Percentiles rank a stretch among this genome's conserved stretches.
phyloP scores from a whole-genome alignment of 2,329 filamentous ascomycete genomes.

The Cladophialophora chaetospira region DNA sequence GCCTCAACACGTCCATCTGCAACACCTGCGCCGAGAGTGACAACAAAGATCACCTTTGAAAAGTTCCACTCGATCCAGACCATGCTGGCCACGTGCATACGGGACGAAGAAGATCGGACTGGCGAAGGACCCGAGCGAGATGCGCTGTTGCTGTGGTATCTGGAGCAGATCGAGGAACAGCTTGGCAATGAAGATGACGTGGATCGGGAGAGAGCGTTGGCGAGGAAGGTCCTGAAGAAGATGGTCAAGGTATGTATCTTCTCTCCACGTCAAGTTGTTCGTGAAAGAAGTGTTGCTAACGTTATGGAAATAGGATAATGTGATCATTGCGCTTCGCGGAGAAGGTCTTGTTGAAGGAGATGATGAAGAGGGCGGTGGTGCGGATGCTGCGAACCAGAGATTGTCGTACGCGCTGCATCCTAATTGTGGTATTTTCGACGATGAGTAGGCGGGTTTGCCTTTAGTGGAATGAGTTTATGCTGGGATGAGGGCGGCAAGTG shows the following conservation, averaged over 20 bases:
- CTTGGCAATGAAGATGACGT: slow-evolving; percentile 80
- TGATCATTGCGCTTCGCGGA: slow-evolving; percentile 67
- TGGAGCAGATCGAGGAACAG: slow-evolving; percentile 86
- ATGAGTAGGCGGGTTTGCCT: too few relatives aligned
- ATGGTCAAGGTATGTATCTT: slow-evolving; percentile 82
- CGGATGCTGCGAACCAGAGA: slow-evolving; percentile 42
- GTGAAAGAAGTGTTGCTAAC: too few relatives aligned
- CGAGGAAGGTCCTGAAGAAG: slow-evolving; percentile 84
- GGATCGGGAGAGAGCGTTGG: slow-evolving; percentile 70
- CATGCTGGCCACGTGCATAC: slow-evolving; percentile 77
- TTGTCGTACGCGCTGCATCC: slow-evolving; percentile 89
- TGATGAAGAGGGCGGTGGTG: slow-evolving; percentile 46
- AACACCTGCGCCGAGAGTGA: slow-evolving; percentile 45
- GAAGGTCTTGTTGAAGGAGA: slow-evolving; percentile 83
- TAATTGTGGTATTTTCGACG: slow-evolving; percentile 73
- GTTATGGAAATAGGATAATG: slow-evolving; percentile 53
- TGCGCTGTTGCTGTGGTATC: slow-evolving; percentile 81
- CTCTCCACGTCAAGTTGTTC: slow-evolving; percentile 7
- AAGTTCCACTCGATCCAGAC: slow-evolving; percentile 93
- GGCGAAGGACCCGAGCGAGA: slow-evolving; percentile 86
- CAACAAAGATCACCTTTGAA: slow-evolving; percentile 89
- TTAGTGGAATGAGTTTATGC: too few relatives aligned
- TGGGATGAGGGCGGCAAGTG: too few relatives aligned
- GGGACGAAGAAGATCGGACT: slow-evolving; percentile 72
- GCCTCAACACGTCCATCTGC: slow-evolving; percentile 39